Evolutionary conservation across 129 eudicot species (phyloP).

Genomic region (Centaurea solstitialis): DNA sequence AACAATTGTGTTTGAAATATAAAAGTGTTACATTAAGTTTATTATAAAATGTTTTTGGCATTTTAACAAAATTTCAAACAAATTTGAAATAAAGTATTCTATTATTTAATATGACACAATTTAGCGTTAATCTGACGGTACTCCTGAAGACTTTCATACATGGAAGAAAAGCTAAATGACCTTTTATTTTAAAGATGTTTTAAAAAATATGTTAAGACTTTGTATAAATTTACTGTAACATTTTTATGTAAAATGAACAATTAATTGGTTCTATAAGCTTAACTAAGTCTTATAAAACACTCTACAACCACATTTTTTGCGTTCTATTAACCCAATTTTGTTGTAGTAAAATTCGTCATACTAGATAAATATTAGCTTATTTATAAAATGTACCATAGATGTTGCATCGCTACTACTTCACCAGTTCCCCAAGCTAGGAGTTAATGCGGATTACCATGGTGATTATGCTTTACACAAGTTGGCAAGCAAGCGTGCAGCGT

Average conservation of each 20-base stretch:
- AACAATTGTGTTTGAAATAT: too few relatives aligned
- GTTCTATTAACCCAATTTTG: neutral
- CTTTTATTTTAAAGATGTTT: neutral
- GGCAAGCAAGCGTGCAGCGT: constrained; percentile 56
- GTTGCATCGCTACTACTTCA: constrained; percentile 39
- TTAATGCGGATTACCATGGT: constrained; percentile 40
- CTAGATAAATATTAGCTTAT: neutral
- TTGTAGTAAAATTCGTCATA: neutral
- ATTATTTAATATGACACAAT: too few relatives aligned
- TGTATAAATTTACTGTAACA: neutral
- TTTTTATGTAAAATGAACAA: neutral
- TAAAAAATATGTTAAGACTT: neutral
- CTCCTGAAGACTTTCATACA: neutral
- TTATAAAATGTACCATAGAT: constrained; percentile 23
- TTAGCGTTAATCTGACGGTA: neutral
- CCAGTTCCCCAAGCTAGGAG: constrained; percentile 42
- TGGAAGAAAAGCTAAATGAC: too few relatives aligned
- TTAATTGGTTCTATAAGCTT: neutral
- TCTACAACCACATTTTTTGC: too few relatives aligned
- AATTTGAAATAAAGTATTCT: too few relatives aligned
- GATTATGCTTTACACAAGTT: constrained; percentile 38
- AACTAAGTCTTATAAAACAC: too few relatives aligned
- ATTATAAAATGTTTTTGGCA: too few relatives aligned
- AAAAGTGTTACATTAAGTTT: too few relatives aligned
- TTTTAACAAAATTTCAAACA: too few relatives aligned